Conservation (phyloP, 2,329 filamentous ascomycete species). For the Byssothecium circinans region DNA sequence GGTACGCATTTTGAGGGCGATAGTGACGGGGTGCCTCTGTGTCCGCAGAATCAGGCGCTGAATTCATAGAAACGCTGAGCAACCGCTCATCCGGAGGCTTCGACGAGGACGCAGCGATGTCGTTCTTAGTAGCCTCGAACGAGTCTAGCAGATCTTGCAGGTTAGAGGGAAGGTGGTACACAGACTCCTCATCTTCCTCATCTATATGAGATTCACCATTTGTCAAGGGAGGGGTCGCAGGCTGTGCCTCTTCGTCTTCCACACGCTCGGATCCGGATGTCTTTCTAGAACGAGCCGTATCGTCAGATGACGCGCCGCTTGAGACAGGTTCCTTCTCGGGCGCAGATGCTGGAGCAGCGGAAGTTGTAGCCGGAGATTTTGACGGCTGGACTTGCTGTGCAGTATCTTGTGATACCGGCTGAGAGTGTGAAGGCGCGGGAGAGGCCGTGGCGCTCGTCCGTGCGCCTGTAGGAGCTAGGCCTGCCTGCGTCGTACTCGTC, state of each 20-base stretch:
- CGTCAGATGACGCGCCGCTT: slow-evolving; percentile 36
- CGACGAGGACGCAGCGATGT: slow-evolving; percentile 60
- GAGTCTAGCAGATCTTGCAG: slow-evolving; percentile 89
- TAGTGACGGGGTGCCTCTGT: slow-evolving; percentile 82
- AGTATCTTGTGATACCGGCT: slow-evolving; percentile 47
- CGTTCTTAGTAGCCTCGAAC: slow-evolving; percentile 80
- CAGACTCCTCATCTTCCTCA: slow-evolving; percentile 74
- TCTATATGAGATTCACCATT: slow-evolving; percentile 59
- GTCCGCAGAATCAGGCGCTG: slow-evolving; percentile 74
- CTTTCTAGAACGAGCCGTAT: slow-evolving; percentile 21
- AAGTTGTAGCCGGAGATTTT: slow-evolving; percentile 55
- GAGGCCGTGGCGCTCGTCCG: slow-evolving; percentile 61
- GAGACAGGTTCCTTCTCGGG: slow-evolving; percentile 48
- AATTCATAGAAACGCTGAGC: slow-evolving; percentile 73
- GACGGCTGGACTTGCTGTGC: slow-evolving; percentile 43
- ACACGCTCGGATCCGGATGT: slow-evolving; percentile 32
- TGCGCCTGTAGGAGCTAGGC: slow-evolving; percentile 54
- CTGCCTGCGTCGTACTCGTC: slow-evolving; percentile 45
- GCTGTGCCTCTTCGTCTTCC: slow-evolving; percentile 39
- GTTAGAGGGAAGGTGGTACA: slow-evolving; percentile 88
- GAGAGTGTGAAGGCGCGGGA: slow-evolving; percentile 44
- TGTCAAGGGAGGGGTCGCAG: slow-evolving; percentile 45
- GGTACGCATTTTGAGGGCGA: slow-evolving; percentile 77
- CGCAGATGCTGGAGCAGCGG: slow-evolving; percentile 50
- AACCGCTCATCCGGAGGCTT: slow-evolving; percentile 70